Evolutionary conservation across 805 yeast genomes (phyloP).

Genomic region (Pichia cabralensis): DNA sequence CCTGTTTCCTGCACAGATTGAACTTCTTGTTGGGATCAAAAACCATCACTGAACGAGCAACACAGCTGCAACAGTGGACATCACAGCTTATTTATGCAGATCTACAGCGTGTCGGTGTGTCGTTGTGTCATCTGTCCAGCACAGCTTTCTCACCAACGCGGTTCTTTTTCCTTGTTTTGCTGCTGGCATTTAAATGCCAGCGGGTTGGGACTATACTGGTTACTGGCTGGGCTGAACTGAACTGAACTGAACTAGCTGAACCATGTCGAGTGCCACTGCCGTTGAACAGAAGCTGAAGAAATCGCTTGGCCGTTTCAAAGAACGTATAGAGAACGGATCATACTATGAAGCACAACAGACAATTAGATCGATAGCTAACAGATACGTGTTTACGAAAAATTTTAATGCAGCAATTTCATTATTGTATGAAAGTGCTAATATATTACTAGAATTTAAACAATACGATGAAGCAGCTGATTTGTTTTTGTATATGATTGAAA

Average conservation of each 20-base stretch:
- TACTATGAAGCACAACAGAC: slow-evolving; percentile 96
- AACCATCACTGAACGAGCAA: no score
- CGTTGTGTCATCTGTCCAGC: no score
- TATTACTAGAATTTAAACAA: slow-evolving; percentile 58
- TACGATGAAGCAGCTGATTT: slow-evolving; percentile 79
- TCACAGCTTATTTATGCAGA: no score
- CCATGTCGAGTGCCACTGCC: slow-evolving; percentile 2
- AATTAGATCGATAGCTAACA: slow-evolving; percentile 75
- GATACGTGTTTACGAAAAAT: slow-evolving; percentile 63
- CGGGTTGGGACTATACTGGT: no score
- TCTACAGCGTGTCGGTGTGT: no score
- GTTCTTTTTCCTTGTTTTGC: no score
- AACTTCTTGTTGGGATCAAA: no score
- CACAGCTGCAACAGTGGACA: no score
- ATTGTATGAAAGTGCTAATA: slow-evolving; percentile 59
- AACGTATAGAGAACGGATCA: slow-evolving; percentile 58
- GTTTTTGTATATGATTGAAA: slow-evolving; percentile 59
- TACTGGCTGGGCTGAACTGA: no score
- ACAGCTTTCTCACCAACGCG: no score
- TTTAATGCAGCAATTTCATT: slow-evolving; percentile 66
- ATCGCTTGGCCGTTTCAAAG: slow-evolving; percentile 57
- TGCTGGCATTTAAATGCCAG: no score
- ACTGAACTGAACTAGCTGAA: background rate
- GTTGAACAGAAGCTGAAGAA: slow-evolving; percentile 36
- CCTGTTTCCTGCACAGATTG: no score